Conservation (phyloP, 2,329 filamentous ascomycete genomes). For the Emmonsia crescens region DNA sequence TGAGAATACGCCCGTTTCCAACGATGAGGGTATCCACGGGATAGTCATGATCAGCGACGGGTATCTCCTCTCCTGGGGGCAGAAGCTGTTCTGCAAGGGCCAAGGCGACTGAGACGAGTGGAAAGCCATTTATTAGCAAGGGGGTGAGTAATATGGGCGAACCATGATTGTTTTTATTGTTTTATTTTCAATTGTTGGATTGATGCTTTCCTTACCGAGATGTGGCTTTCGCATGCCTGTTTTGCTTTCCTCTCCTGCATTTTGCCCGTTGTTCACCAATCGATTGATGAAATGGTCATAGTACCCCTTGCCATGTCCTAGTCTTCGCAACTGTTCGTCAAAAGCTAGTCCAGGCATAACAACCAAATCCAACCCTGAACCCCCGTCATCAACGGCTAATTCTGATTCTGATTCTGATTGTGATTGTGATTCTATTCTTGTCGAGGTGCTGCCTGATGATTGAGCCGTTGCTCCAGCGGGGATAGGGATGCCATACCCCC, state of each 20-base stretch:
- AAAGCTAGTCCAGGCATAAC: constrained; percentile 91
- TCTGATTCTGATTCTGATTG: constrained; percentile 9
- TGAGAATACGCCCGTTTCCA: constrained; percentile 52
- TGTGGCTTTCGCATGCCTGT: constrained; percentile 40
- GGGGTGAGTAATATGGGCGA: not conserved
- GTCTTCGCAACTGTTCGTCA: constrained; percentile 59
- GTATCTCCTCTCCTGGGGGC: constrained; percentile 52
- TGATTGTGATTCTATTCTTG: constrained; percentile 5
- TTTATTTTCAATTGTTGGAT: not conserved
- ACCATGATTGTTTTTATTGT: not conserved
- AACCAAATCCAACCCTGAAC: constrained; percentile 62
- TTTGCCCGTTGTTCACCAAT: constrained; percentile 41
- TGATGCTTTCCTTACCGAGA: constrained; percentile 41
- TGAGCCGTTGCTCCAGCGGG: constrained; percentile 13
- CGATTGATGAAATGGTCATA: constrained; percentile 74
- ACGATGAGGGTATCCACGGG: constrained; percentile 66
- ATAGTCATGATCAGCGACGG: constrained; percentile 66
- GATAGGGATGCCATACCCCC: constrained; percentile 42
- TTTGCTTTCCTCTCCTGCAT: constrained; percentile 22
- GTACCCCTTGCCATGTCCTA: constrained; percentile 93
- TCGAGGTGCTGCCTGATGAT: not conserved
- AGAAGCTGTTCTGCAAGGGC: constrained; percentile 80
- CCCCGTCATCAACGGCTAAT: constrained; percentile 8
- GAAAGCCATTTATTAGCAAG: constrained; percentile 8
- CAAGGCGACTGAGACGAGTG: constrained; percentile 53